These are phyloP conservation scores for Thermomucor indicae-seudaticae DNA, from an alignment of 371 early-diverging fungal species.

Conservation along the genomic window DNA sequence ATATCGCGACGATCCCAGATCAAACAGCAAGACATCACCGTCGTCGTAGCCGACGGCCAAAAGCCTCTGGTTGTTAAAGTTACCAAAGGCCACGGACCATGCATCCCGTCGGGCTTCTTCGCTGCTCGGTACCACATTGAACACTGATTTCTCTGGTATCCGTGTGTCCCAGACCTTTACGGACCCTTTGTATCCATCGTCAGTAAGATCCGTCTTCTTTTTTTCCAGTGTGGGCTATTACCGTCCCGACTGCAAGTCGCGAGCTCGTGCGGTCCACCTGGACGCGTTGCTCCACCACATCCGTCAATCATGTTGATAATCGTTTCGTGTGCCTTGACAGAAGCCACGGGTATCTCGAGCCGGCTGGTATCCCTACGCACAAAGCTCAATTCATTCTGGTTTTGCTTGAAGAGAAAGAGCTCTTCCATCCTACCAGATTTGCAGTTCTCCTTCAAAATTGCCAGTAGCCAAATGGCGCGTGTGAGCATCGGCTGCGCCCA, in stretches of 20 bases:
- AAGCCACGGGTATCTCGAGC: constrained; percentile 54
- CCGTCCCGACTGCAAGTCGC: constrained; percentile 79
- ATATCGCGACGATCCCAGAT: constrained; percentile 52
- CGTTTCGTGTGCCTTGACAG: constrained; percentile 65
- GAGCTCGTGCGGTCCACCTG: constrained; percentile 59
- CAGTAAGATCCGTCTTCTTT: background rate
- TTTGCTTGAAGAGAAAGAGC: background rate
- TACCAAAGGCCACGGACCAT: constrained; percentile 78
- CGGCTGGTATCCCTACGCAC: constrained; percentile 64
- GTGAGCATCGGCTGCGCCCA: constrained; percentile 54
- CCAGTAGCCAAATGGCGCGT: constrained; percentile 69
- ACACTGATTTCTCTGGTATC: constrained; percentile 62
- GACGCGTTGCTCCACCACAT: constrained; percentile 40
- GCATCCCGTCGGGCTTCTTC: constrained; percentile 53
- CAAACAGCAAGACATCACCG: constrained; percentile 75
- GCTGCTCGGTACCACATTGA: constrained; percentile 49
- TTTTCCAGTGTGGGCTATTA: constrained; percentile 4
- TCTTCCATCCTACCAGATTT: constrained; percentile 44
- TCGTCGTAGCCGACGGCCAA: constrained; percentile 78
- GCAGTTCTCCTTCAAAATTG: constrained; percentile 68
- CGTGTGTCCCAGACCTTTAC: constrained; percentile 84
- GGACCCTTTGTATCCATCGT: constrained; percentile 25
- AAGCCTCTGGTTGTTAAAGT: constrained; percentile 6
- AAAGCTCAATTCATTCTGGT: background rate
- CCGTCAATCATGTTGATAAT: constrained; percentile 79